Conservation (phyloP, 1,284 basidiomycete species). For the Trichosporon sp. region DNA sequence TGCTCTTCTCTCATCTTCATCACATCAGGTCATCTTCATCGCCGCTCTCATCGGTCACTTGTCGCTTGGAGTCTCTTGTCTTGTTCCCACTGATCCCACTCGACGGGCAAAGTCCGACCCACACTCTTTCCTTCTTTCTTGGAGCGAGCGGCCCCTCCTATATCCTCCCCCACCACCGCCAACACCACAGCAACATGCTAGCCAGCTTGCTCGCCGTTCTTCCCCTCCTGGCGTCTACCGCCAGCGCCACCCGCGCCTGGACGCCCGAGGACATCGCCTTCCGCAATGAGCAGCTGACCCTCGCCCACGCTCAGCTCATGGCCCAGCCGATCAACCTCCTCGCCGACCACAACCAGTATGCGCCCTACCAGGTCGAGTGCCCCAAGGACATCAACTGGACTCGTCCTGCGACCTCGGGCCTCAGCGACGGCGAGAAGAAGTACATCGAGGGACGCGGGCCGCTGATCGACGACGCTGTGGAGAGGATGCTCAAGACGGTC, state of each 20-base stretch:
- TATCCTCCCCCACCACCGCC: neutral
- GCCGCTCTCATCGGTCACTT: no score
- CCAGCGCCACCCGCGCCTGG: neutral
- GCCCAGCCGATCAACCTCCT: neutral
- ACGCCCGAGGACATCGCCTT: neutral
- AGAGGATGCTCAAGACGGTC: conserved; percentile 15
- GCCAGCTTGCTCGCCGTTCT: neutral
- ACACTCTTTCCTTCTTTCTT: neutral
- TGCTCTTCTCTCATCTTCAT: no score
- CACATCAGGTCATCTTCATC: no score
- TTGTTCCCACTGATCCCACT: no score
- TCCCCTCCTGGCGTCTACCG: neutral
- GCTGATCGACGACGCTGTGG: conserved; percentile 25
- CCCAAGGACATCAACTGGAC: conserved; percentile 37
- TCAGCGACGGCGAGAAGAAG: conserved; percentile 29
- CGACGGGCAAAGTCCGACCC: no score
- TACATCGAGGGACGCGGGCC: conserved; percentile 29
- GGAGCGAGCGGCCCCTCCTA: neutral
- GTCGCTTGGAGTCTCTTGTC: no score
- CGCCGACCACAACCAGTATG: conserved; percentile 22
- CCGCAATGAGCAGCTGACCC: neutral
- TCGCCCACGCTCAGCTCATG: neutral
- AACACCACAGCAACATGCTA: neutral
- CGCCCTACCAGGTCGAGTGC: conserved; percentile 41
- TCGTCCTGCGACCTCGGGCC: conserved; percentile 27